Conservation (phyloP, 768 basidiomycete species). For the Rhodosporidiobolus odoratus region DNA sequence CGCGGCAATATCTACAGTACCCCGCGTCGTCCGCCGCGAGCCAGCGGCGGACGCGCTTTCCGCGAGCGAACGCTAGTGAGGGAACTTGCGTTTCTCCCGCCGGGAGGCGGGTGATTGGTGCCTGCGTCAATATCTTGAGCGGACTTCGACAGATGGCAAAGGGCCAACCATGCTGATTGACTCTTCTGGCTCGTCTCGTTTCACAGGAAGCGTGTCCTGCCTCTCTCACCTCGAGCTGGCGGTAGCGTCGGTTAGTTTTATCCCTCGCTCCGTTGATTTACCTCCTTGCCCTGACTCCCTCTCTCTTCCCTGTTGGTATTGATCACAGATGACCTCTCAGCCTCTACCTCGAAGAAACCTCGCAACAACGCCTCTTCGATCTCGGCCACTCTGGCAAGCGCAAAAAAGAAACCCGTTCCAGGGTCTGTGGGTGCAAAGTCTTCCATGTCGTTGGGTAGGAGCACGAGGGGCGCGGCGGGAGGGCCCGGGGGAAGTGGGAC, state of each 20-base stretch:
- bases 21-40: too few relatives aligned
- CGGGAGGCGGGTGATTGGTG: too few relatives aligned
- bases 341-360: constrained; percentile 17
- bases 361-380: neutral
- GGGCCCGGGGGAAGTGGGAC: neutral
- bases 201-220: constrained; percentile 41
- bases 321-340: constrained; percentile 3
- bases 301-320: neutral
- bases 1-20: too few relatives aligned
- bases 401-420: neutral
- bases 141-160: too few relatives aligned
- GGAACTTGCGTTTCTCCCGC: too few relatives aligned
- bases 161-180: too few relatives aligned
- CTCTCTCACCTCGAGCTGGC: constrained; percentile 58
- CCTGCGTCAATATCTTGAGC: too few relatives aligned
- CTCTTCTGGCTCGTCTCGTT: neutral
- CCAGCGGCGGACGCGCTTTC: too few relatives aligned
- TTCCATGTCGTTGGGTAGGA: neutral
- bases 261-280: neutral
- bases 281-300: neutral
- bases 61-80: too few relatives aligned
- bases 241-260: neutral
- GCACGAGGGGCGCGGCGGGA: neutral
- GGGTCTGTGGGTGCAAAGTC: neutral
- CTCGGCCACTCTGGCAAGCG: constrained; percentile 1